A percentile compares a stretch with the other conserved stretches of the same genome.
These are phyloP conservation scores for Mortierella alpina DNA, from an alignment of 192 early-diverging fungal species.

Conservation along the genomic window DNA sequence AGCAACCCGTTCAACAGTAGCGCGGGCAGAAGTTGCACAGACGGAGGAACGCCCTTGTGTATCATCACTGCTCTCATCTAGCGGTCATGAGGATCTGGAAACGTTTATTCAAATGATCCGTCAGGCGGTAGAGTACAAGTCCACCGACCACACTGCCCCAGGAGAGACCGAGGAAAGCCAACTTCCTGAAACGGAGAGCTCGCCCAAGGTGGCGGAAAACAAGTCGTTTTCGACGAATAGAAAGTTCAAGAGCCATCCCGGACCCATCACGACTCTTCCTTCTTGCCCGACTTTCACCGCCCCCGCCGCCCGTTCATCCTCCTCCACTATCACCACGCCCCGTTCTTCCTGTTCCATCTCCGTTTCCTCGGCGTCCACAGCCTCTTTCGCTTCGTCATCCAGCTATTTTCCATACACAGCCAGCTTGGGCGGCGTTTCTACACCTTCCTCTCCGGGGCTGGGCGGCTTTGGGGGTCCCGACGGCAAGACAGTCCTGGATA, in stretches of 20 bases:
- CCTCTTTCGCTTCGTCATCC: slow-evolving; percentile 4
- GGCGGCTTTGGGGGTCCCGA: slow-evolving; percentile 16
- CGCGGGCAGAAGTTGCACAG: no score
- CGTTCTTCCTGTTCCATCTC: neutral
- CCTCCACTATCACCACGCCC: neutral
- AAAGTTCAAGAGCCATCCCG: neutral
- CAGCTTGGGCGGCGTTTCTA: slow-evolving; percentile 21
- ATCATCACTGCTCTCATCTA: no score
- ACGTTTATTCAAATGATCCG: slow-evolving; percentile 19
- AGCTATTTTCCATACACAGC: slow-evolving; percentile 1
- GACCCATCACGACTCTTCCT: neutral
- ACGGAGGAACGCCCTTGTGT: neutral
- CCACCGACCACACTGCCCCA: no score
- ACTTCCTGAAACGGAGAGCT: no score
- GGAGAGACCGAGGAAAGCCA: neutral
- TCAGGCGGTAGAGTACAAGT: neutral
- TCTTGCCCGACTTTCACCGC: neutral
- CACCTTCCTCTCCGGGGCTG: slow-evolving; percentile 18
- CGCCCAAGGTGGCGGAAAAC: no score
- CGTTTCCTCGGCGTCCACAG: slow-evolving; percentile 1
- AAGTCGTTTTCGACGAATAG: no score
- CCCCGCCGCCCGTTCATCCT: neutral
- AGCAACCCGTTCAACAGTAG: neutral
- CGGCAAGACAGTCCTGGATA: slow-evolving; percentile 22
- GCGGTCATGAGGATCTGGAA: slow-evolving; percentile 2